Evolutionary conservation across 805 yeast species (phyloP), one percentile per base, ranked within the genome.

Genomic region (Schwanniomyces pseudopolymorphus): DNA sequence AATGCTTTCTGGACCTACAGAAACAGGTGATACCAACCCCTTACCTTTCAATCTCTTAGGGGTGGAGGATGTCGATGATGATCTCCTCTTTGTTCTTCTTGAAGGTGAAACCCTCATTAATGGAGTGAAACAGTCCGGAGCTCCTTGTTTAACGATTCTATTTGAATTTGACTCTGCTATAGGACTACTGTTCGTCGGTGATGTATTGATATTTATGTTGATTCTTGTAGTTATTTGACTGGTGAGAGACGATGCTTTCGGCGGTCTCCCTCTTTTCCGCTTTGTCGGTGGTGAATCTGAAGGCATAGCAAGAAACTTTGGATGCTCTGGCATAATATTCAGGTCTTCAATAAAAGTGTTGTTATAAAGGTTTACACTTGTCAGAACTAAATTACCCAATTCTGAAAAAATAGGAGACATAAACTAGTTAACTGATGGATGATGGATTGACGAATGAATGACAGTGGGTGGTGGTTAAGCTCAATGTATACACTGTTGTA

Each of bases 201-300:
- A 62, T 2, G 76, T 67, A 40, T 70, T 67, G 48, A 72, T 65
- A 45, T 62, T 65, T 55, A 72, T 70, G 53, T 73, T 72, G 52
- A 71, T 57, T 8, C 76, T 68, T 40, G 70, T 63, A 39, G 74
- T 69, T 47, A 68, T 69, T 48, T 66, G 66, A 49, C 63, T 67
- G 33, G 65, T 55, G 22, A 69, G 58, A 17, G 69, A 63, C n/a
- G 63, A 55, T 1, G 72, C 64, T 57, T 73, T 73, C 31, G 78
- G 77, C 7, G 78, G 78, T 53, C 78, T 62, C n/a, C 78, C 78
- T 52, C 78, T 56, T 52, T 68, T 73, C 42, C 67, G 57, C 51
- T 70, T 72, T 14, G 63, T 59, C 3, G 72, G 67, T 2, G 56
- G 53, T 25, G 58, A 44, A 19, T 24, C 39, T 11, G 35, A 11